phyloP scores from a whole-genome alignment of 2,329 filamentous ascomycete species.

The Calonectria hongkongensis region DNA sequence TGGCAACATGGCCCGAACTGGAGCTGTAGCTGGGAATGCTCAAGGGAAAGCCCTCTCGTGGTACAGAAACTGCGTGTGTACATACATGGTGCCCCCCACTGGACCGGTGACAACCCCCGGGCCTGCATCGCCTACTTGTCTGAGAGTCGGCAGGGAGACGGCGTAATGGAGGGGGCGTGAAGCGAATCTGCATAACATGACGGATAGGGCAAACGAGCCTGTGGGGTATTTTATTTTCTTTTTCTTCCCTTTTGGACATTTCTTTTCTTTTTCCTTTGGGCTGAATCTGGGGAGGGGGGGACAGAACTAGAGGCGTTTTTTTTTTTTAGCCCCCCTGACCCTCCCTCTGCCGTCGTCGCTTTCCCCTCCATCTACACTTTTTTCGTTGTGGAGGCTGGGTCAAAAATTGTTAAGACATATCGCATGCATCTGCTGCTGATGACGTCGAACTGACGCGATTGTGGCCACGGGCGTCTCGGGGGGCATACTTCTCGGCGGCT shows the following conservation, averaged over 20 bases:
- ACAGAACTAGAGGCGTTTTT: neutral
- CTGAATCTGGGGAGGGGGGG: neutral
- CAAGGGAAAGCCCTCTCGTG: neutral
- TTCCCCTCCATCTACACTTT: too few species aligned
- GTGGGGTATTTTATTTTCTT: neutral
- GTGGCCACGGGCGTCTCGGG: neutral
- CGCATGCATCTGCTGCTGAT: neutral
- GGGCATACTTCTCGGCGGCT: neutral
- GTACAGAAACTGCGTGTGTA: neutral
- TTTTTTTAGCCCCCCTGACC: neutral
- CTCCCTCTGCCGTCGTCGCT: too few species aligned
- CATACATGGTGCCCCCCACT: neutral
- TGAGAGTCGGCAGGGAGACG: neutral
- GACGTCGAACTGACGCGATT: conserved; percentile 3
- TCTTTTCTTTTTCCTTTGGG: neutral
- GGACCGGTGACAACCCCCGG: neutral
- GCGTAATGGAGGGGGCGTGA: neutral
- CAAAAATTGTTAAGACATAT: neutral
- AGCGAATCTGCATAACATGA: neutral
- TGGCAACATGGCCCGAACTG: neutral
- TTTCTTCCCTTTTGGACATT: neutral
- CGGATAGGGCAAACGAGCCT: conserved; percentile 1
- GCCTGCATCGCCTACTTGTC: neutral
- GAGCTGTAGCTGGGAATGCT: neutral
- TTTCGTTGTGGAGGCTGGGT: neutral